Base-by-base conservation (phyloP, 2,329 filamentous ascomycete genomes). In the Fusarium veterinarium region DNA sequence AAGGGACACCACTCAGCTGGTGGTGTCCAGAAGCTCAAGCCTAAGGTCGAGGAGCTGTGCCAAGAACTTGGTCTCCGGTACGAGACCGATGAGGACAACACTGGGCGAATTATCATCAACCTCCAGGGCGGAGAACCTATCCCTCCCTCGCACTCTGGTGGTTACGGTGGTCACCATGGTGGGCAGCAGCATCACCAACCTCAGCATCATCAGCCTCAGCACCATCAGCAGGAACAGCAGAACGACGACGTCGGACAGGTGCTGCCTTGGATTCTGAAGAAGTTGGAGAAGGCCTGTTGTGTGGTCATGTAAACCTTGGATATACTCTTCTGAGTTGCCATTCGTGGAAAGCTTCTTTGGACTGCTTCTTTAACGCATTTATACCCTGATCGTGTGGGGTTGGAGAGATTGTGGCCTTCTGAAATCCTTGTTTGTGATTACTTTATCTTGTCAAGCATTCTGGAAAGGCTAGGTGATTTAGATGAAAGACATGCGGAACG, bases 21-120 rank as follows among this genome's bases (percentile, higher is more conserved):
- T 73, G 92, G 96, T 78, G 88, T 98, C 30, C 94, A 97, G 82
- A 98, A 96, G 86, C 91, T 99, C 82, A 98, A 97, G 84, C 96
- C 96, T n/a, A 89, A 93, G 69, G 94, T 98, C 46, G 95, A 98
- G 84, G 88, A 93, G 80, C 86, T 98, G 53, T 97, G 95, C 82
- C 88, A 86, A 53, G 92, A 98, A 80, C 83, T 97, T 48, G 94
- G 95, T 0, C 86, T 99, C 60, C 89, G 95, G 77, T 98, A 93
- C 82, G 84, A 88, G 63, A 97, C 94, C 3, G 96, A 98, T 3
- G 96, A 98, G 84, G 91, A 93, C 53, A 98, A 99, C 76, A 92
- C 92, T 13, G 96, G 96, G 2, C 86, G 95, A 20, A 95, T 99
- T 45, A 97, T 94, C 79, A 90, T 98, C 69, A 93, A 98, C 79